These are phyloP conservation scores for Tremellales sp. DNA, from an alignment of 1,284 basidiomycete species.

Conservation along the genomic window DNA sequence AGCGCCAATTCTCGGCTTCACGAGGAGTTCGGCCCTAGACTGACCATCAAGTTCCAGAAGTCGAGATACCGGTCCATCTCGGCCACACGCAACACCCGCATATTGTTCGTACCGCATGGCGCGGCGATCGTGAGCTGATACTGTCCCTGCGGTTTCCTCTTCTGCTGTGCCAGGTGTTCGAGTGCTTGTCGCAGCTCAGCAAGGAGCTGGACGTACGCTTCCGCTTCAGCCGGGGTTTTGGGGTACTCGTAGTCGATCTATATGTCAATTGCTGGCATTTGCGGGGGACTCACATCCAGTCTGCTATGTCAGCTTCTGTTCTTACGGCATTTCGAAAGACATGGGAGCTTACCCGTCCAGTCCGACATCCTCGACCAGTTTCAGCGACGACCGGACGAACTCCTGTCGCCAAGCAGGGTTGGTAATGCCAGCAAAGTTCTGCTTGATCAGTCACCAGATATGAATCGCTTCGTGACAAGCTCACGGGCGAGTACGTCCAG, in stretches of 20 bases:
- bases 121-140: constrained; percentile 63
- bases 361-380: constrained; percentile 76
- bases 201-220: constrained; percentile 52
- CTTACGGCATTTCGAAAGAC: constrained; percentile 16
- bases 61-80: constrained; percentile 69
- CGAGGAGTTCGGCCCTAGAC: constrained; percentile 4
- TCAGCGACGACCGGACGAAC: constrained; percentile 69
- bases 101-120: constrained; percentile 70
- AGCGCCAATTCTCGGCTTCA: constrained; percentile 4
- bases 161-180: constrained; percentile 41
- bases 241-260: constrained; percentile 55
- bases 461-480: constrained; percentile 3
- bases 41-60: constrained; percentile 90
- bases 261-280: constrained; percentile 55
- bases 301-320: constrained; percentile 10
- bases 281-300: constrained; percentile 64
- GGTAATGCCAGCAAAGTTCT: constrained; percentile 53
- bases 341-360: constrained; percentile 67
- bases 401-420: constrained; percentile 58
- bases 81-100: constrained; percentile 60
- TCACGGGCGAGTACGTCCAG: constrained; percentile 75
- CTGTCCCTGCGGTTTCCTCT: constrained; percentile 37
- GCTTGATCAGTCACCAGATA: background rate
- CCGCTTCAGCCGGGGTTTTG: constrained; percentile 48
- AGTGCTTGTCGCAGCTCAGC: constrained; percentile 49